Evolutionary conservation across 148 eudicot genomes (phyloP).

Genomic region (Silene latifolia): DNA sequence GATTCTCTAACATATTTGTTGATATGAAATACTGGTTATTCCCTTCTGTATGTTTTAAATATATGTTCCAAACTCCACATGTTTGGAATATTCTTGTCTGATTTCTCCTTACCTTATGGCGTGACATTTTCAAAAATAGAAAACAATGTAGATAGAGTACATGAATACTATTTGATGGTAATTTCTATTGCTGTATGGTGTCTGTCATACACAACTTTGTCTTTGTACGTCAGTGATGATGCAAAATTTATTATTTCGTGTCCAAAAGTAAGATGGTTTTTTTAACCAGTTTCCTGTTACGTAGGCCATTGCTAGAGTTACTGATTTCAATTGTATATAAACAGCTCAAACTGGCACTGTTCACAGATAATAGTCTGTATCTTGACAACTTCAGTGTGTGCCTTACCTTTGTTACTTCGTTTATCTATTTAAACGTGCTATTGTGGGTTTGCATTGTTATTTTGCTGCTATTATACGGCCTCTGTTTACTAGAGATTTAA

Average conservation of each 20-base stretch:
- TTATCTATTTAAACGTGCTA: not conserved
- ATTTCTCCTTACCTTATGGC: not conserved
- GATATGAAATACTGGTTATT: not conserved
- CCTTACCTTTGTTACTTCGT: not conserved
- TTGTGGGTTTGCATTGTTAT: not conserved
- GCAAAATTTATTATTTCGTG: not conserved
- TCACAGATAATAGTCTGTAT: not conserved
- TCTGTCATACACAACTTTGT: not conserved
- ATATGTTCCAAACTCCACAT: constrained; percentile 1
- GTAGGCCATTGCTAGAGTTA: not conserved
- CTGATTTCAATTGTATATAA: not conserved
- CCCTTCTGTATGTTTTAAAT: not conserved
- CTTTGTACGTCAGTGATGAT: not conserved
- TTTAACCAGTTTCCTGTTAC: not conserved
- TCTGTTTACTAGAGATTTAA: no score
- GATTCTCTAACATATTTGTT: not conserved
- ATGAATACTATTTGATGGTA: constrained; percentile 6
- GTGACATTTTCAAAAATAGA: not conserved
- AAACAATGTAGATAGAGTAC: not conserved
- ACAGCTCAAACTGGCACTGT: not conserved
- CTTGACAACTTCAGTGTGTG: not conserved
- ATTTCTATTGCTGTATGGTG: not conserved
- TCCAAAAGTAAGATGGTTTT: not conserved
- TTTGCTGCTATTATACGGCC: not conserved
- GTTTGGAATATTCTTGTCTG: not conserved